Percentiles rank a stretch among this genome's conserved stretches.
phyloP scores from a whole-genome alignment of 176 grass and related monocot genomes.

The Triticum monococcum region DNA sequence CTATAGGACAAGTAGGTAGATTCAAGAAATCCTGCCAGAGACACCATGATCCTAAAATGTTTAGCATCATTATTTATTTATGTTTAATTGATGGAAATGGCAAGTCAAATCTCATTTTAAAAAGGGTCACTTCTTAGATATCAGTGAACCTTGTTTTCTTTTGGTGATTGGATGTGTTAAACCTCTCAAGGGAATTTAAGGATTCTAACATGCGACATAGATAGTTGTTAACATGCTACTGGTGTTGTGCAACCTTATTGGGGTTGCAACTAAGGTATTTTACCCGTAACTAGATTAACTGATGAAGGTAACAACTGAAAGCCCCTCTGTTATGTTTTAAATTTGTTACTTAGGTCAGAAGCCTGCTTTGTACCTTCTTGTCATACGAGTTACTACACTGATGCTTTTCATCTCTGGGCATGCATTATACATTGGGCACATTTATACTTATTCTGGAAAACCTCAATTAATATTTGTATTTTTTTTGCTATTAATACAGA shows the following conservation, averaged over 20 bases:
- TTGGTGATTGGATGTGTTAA: slow-evolving; percentile 9
- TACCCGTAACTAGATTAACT: neutral
- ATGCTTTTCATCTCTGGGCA: slow-evolving; percentile 7
- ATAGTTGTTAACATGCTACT: neutral
- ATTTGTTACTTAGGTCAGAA: neutral
- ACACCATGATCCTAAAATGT: neutral
- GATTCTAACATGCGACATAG: slow-evolving; percentile 1
- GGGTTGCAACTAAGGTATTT: neutral
- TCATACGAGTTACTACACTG: slow-evolving; percentile 3
- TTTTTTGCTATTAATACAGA: slow-evolving; percentile 50
- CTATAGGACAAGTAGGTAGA: slow-evolving; percentile 6
- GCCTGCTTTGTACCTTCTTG: slow-evolving; percentile 8
- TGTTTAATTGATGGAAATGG: neutral
- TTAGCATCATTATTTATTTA: slow-evolving; percentile 8
- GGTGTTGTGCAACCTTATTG: neutral
- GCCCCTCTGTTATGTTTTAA: neutral
- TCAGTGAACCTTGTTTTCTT: slow-evolving; percentile 23
- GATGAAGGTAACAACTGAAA: neutral
- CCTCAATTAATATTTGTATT: slow-evolving; percentile 6
- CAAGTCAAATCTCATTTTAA: slow-evolving; percentile 5
- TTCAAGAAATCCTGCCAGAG: neutral
- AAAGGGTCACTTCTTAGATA: neutral
- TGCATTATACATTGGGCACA: slow-evolving; percentile 5
- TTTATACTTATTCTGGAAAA: neutral
- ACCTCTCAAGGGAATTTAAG: neutral